Conservation (phyloP, 2,329 filamentous ascomycete species). For the Apiospora sp. region DNA sequence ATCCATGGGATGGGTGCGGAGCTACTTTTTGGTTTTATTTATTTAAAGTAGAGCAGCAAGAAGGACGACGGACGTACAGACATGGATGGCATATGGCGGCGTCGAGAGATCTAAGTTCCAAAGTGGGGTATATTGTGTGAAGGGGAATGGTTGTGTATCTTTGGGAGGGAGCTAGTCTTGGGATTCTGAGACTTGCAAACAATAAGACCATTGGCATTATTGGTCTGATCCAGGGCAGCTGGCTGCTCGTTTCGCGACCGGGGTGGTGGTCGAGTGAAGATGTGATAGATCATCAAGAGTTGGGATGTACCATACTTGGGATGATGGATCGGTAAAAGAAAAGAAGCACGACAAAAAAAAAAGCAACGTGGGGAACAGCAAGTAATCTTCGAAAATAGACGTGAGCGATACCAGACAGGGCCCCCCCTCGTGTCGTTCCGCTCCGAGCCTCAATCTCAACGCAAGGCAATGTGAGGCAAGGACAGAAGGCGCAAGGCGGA, state of each 20-base stretch:
- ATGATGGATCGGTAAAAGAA: constrained; percentile 12
- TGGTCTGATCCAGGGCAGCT: constrained; percentile 5
- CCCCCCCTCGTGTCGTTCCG: not conserved
- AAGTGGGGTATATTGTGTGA: constrained; percentile 12
- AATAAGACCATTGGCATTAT: constrained; percentile 12
- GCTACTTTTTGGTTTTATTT: too few relatives aligned
- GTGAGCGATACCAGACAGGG: not conserved
- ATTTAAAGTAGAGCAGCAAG: not conserved
- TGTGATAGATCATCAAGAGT: constrained; percentile 11
- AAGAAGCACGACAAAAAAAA: not conserved
- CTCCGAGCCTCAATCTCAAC: constrained; percentile 5
- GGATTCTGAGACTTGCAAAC: constrained; percentile 9
- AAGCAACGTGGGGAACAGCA: not conserved
- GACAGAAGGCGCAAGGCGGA: not conserved
- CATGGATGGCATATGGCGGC: not conserved
- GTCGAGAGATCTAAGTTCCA: not conserved
- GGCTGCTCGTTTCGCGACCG: constrained; percentile 14
- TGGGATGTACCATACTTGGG: constrained; percentile 18
- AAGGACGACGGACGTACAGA: not conserved
- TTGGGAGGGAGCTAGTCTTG: not conserved
- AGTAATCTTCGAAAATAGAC: constrained; percentile 1
- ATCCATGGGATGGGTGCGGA: not conserved
- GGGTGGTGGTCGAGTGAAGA: not conserved
- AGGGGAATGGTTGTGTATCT: constrained; percentile 6
- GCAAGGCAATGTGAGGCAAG: not conserved